Evolutionary conservation across 139 green algal genomes (phyloP), one percentile per base, ranked within the genome.

Genomic region (Spirogloea muscicola): DNA sequence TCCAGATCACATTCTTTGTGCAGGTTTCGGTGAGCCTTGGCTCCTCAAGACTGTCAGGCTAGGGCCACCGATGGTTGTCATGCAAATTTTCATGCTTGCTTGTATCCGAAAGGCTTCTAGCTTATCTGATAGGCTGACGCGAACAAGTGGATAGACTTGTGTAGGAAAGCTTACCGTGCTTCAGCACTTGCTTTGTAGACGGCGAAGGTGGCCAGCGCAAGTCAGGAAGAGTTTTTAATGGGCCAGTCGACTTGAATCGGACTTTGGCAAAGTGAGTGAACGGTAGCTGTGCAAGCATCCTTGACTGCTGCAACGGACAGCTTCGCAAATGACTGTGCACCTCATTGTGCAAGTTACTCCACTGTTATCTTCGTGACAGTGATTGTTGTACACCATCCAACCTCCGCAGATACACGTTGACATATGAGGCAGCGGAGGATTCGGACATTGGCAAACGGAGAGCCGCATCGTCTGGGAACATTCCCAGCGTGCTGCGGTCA

Each of bases 371-470:
- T n/a, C n/a, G n/a, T n/a, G n/a, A n/a, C n/a, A n/a, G n/a, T n/a
- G n/a, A n/a, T n/a, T n/a, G n/a, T n/a, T n/a, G n/a, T n/a, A n/a
- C n/a, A n/a, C n/a, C n/a, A n/a, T n/a, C n/a, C n/a, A n/a, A n/a
- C n/a, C n/a, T n/a, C n/a, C n/a, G n/a, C 64, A 74, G 64, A 42
- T 74, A 74, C 7, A 74, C 64, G 4, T 42, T 74, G 7, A 77
- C 69, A 43, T 78, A 67, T 25, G 69, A 79, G 60, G 44, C 69
- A 64, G 67, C 67, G 34, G 67, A 75, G 58, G 52, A 76, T 13
- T 78, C 69, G n/a, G 62, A 78, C 61, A 80, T 75, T 29, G 29
- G 67, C 48, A 75, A 74, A 21, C 67, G 67, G 6, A 76, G 52
- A 55, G 9, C 6, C 31, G 9, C 31, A 62, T 9, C 37, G 9